These are phyloP conservation scores for Penicillium diatomitis DNA, from an alignment of 495 filamentous ascomycete species.

Conservation along the genomic window DNA sequence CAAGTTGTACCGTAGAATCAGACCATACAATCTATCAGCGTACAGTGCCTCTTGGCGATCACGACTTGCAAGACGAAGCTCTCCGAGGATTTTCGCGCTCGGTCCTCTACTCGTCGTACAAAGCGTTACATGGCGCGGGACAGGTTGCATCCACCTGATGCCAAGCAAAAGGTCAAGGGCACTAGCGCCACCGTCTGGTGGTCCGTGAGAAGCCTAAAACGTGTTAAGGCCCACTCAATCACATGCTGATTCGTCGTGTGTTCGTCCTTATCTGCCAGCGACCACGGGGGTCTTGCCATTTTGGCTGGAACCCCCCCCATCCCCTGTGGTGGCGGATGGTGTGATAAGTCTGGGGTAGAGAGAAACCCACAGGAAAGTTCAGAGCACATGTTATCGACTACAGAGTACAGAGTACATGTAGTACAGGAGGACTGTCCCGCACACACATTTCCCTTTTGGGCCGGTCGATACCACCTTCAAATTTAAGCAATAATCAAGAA, in stretches of 20 bases:
- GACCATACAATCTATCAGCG: no score
- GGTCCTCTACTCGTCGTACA: neutral
- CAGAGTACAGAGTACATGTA: no score
- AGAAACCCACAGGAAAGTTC: neutral
- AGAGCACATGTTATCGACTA: no score
- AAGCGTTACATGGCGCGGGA: slow-evolving; percentile 8
- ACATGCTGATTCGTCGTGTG: neutral
- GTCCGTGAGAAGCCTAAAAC: no score
- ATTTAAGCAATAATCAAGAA: no score
- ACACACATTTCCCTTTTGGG: no score
- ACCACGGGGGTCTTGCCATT: neutral
- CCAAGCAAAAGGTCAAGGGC: no score
- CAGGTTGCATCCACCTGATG: slow-evolving; percentile 1
- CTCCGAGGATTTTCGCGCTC: neutral
- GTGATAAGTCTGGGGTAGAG: slow-evolving; percentile 14
- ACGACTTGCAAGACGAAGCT: slow-evolving; percentile 2
- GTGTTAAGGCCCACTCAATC: neutral
- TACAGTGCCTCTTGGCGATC: neutral
- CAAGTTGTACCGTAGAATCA: no score
- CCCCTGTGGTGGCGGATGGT: neutral
- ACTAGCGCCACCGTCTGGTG: no score
- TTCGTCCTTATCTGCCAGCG: slow-evolving; percentile 6
- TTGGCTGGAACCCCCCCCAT: neutral
- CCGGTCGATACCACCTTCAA: no score
- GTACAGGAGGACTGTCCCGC: no score